Evolutionary conservation across 2,329 filamentous ascomycete species (phyloP).

Genomic region (Sarocladium brachiariae): DNA sequence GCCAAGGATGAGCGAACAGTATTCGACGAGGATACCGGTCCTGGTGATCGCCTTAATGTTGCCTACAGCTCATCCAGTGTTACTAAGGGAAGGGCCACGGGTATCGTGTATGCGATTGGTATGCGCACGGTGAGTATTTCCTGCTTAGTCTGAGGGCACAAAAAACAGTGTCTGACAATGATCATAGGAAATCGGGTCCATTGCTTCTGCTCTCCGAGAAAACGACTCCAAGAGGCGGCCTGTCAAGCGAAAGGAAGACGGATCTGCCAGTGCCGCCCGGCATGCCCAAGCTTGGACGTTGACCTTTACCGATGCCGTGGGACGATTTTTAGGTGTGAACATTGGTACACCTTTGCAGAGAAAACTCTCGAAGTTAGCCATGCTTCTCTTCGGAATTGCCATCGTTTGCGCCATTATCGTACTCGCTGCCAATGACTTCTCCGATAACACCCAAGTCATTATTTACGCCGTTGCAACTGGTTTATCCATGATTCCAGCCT

Average conservation of each 20-base stretch:
- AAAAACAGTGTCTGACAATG: neutral
- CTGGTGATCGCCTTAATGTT: conserved; percentile 55
- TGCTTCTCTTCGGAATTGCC: conserved; percentile 58
- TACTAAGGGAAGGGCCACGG: conserved; percentile 52
- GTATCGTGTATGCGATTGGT: conserved; percentile 55
- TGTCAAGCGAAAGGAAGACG: conserved; percentile 38
- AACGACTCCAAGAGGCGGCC: conserved; percentile 27
- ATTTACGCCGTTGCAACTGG: conserved; percentile 39
- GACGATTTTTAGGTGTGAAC: conserved; percentile 41
- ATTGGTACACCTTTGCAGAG: conserved; percentile 63
- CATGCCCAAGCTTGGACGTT: conserved; percentile 30
- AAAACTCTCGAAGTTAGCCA: conserved; percentile 62
- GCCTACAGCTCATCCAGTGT: conserved; percentile 57
- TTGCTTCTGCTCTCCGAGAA: conserved; percentile 41
- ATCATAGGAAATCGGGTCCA: conserved; percentile 47
- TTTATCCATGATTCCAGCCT: conserved; percentile 44
- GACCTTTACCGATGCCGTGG: conserved; percentile 28
- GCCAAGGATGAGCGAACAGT: conserved; percentile 42
- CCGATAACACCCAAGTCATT: conserved; percentile 31
- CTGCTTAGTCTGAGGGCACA: neutral
- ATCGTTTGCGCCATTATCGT: conserved; percentile 39
- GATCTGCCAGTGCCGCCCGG: conserved; percentile 23
- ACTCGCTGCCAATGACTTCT: conserved; percentile 34
- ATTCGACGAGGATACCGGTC: conserved; percentile 34
- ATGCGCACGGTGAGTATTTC: conserved; percentile 37